Base-by-base conservation (phyloP, 1,284 basidiomycete species). In the Peniophora sp. region DNA sequence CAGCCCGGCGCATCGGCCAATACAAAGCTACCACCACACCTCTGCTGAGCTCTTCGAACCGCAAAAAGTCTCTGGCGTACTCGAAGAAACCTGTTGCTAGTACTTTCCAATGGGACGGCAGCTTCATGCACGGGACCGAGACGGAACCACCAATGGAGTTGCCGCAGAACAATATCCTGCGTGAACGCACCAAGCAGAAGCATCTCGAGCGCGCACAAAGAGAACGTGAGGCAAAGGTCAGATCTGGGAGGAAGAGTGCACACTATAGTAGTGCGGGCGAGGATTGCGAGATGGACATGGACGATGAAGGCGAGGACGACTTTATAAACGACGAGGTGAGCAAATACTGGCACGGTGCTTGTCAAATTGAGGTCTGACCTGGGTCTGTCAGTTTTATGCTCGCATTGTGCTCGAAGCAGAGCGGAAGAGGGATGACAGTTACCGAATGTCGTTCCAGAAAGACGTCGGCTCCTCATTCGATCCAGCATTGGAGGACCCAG, bases 391-490 rank as follows among this genome's bases (percentile, higher is more conserved):
- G 84, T 69, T 87, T n/a, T 85, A 83, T 58, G 69, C 72, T 23
- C 73, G 85, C 45, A 81, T 87, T 25, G 69, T 87, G 61, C 66
- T 70, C 8, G 78, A 74, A 55, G 66, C 75, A 17, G 72, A 70
- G 39, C 67, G 72, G 11, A 80, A 75, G 56, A 60, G 65, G 20
- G 66, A 63, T 2, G 75, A 85, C 58, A 61, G 69, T 0, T 85
- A 80, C 56, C 72, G 74, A 6, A 58, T 83, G 1, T 85, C 82
- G 2, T 87, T 81, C 56, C 71, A 77, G 25, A 60, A 67, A n/a
- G 83, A 87, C 53, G 83, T 87, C 5, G 84, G 85, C 8, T 85
- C 83, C 14, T 86, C 85, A 1, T 77, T 84, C 52, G 85, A 87
- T 59, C 85, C 85, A 3, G 77, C 79, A 58, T 65, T 85, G 61